phyloP scores from a whole-genome alignment of 1,284 basidiomycete species.

The Ceratobasidium sp. region DNA sequence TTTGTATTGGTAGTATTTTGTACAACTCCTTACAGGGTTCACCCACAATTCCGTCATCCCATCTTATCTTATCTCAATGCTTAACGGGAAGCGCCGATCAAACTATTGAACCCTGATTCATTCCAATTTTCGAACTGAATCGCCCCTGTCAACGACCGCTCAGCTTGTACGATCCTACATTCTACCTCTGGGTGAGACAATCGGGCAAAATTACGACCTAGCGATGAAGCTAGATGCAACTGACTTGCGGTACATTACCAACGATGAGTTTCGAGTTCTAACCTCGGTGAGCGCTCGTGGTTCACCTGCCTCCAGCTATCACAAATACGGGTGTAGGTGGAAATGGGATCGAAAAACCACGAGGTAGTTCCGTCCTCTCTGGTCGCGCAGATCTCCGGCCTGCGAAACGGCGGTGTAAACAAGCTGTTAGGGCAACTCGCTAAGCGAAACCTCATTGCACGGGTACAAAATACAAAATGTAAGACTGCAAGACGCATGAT shows the following conservation, averaged over 20 bases:
- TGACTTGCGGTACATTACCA: constrained; percentile 91
- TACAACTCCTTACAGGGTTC: neutral
- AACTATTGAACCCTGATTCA: constrained; percentile 8
- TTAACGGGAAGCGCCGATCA: constrained; percentile 32
- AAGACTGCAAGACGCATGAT: constrained; percentile 51
- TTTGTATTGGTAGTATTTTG: constrained; percentile 7
- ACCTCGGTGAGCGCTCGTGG: constrained; percentile 77
- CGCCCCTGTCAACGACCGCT: constrained; percentile 9
- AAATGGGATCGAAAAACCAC: constrained; percentile 99
- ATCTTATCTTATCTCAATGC: constrained; percentile 38
- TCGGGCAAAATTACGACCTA: neutral
- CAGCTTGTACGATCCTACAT: no score
- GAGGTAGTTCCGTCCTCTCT: constrained; percentile 92
- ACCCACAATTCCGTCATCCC: neutral
- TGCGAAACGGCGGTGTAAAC: constrained; percentile 93
- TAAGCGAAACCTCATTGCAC: constrained; percentile 90
- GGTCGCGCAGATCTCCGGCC: constrained; percentile 91
- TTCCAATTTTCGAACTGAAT: constrained; percentile 31
- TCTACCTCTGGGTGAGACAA: no score
- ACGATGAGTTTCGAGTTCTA: constrained; percentile 94
- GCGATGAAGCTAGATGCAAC: constrained; percentile 95
- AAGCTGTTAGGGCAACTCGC: constrained; percentile 92
- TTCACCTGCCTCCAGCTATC: neutral
- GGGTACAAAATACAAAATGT: constrained; percentile 94
- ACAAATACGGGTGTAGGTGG: constrained; percentile 69